Conservation (phyloP, 352 stramenopile genomes). For the Globisporangium heterothallicum region DNA sequence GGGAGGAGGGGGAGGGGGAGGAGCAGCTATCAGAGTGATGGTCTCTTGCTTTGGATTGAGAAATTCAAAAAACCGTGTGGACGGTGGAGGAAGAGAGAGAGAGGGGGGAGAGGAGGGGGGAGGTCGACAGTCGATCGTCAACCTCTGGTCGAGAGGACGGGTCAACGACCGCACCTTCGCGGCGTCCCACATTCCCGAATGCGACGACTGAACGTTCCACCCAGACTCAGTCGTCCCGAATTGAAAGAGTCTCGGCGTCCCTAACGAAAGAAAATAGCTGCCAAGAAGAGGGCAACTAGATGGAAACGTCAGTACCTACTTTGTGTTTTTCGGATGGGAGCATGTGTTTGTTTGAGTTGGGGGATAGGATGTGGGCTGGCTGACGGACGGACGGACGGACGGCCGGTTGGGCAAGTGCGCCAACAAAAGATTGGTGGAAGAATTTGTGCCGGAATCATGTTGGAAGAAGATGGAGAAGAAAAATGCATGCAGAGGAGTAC, state of each 20-base stretch:
- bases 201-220: not conserved
- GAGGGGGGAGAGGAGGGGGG: constrained; percentile 3
- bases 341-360: not conserved
- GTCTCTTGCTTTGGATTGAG: constrained; percentile 20
- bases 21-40: constrained; percentile 22
- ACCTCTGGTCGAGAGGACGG: too few relatives aligned
- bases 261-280: too few relatives aligned
- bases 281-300: not conserved
- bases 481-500: not conserved
- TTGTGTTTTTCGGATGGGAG: not conserved
- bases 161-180: too few relatives aligned
- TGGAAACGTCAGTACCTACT: not conserved
- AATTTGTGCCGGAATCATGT: too few relatives aligned
- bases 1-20: constrained; percentile 3
- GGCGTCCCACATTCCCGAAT: constrained; percentile 13
- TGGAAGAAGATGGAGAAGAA: not conserved
- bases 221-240: too few relatives aligned
- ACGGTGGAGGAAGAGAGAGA: constrained; percentile 15
- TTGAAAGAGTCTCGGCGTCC: not conserved
- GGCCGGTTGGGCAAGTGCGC: not conserved
- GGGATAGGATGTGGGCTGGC: not conserved
- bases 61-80: constrained; percentile 30
- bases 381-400: not conserved
- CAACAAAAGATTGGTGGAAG: not conserved
- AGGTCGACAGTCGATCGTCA: constrained; percentile 6